Evolutionary conservation across 768 basidiomycete species (phyloP), one percentile per base, ranked within the genome.

Genomic region (Goffeauzyma gilvescens): DNA sequence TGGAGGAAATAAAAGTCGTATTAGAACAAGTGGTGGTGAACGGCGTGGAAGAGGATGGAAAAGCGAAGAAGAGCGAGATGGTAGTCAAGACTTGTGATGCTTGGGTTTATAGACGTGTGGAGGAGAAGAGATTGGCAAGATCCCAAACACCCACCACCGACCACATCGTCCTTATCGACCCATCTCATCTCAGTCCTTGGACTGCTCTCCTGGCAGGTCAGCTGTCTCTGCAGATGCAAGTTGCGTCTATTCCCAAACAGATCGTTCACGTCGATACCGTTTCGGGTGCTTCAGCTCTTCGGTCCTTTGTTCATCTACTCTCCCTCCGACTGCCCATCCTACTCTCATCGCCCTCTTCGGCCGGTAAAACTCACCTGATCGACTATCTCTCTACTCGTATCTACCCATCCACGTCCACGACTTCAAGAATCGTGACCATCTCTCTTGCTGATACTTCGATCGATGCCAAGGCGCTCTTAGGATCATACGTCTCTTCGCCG

Each of bases 381-480:
- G 70, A 75, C 12, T 75, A 93, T 51, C 75, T 96, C 23, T 79
- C 83, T 8, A 65, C 69, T 8, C 53, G 69, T 8, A 61, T 95
- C 9, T 69, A 75, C 55, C 78, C 83, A 1, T 38, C 42, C 0
- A 30, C 50, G 10, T 66, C 66, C 15, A 55, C 65, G 6, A 68
- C 65, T 40, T 77, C 78, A 46, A 76, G 84, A 33, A 72, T 93
- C 31, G 72, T 96, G 24, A 77, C 74, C 1, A 77, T 98, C 45
- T 81, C 90, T 53, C 75, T 96, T 20, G 84, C 86, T 5, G 93
- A 96, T 53, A 90, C 87, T 0, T 90, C 90, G 2, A 71, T 98
- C 33, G 90, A 98, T 57, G 79, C 89, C 23, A 80, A 90, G 18
- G 79, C 86, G 0, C 71, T 98, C 5, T 72, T 98, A 32, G 90